Evolutionary conservation across 2,329 filamentous ascomycete genomes (phyloP).

Genomic region (Fusarium nisikadoi): DNA sequence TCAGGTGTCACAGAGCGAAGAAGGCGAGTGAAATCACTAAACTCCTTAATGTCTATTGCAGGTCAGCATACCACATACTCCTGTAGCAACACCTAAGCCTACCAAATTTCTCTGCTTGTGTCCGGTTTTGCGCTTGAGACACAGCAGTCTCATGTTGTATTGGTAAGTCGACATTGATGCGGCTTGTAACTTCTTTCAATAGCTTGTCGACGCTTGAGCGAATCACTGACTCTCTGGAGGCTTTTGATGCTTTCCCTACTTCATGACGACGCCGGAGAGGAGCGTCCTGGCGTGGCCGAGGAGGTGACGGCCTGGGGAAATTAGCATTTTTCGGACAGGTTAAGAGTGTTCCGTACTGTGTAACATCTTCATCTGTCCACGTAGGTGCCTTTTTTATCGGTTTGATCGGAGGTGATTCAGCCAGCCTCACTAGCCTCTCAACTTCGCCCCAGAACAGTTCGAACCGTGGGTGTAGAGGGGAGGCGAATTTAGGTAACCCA

Average conservation of each 20-base stretch:
- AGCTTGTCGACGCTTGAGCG: constrained; percentile 25
- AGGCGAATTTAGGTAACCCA: constrained; percentile 31
- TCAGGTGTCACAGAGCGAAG: constrained; percentile 27
- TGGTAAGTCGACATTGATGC: background rate
- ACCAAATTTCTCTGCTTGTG: constrained; percentile 24
- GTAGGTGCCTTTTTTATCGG: constrained; percentile 20
- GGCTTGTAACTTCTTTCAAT: constrained; percentile 21
- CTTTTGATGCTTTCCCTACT: background rate
- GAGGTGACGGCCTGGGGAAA: background rate
- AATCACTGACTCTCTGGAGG: constrained; percentile 22
- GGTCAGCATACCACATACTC: background rate
- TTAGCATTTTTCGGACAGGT: background rate
- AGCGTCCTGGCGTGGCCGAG: background rate
- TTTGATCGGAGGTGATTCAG: constrained; percentile 9
- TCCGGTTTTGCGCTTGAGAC: constrained; percentile 12
- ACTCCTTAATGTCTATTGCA: constrained; percentile 16
- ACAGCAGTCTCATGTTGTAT: constrained; percentile 6
- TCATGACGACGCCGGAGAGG: constrained; percentile 16
- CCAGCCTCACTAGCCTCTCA: constrained; percentile 28
- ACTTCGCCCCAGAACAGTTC: constrained; percentile 38
- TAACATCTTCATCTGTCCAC: constrained; percentile 26
- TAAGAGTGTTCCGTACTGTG: background rate
- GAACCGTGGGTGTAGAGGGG: constrained; percentile 28
- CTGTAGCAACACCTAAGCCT: background rate
- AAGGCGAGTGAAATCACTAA: constrained; percentile 20